Base-by-base conservation (phyloP, 192 early-diverging fungal genomes). In the Mortierella alpina region DNA sequence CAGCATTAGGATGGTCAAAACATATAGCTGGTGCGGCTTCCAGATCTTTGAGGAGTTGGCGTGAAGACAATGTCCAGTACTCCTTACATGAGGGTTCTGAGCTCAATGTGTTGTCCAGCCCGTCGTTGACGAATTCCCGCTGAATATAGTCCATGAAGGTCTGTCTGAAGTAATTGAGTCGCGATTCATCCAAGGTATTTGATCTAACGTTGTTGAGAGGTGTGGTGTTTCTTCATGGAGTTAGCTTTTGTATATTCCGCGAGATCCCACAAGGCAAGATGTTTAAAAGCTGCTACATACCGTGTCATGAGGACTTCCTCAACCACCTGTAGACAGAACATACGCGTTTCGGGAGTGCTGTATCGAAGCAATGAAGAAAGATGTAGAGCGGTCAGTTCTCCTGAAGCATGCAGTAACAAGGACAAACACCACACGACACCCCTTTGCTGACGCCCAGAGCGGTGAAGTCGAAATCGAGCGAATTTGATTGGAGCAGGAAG, bases 311-410 rank as follows among this genome's bases (percentile, higher is more conserved):
- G 70, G 15, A 88, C 84, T 31, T 91, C 89, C 72, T 97, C 96
- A 22, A 98, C 63, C 2, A 92, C 89, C 75, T 97, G 94, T 22
- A 97, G 86, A 58, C 91, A 90, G 86, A 95, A 95, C 69, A 96
- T 87, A 5, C 95, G 91, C n/a, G 91, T 89, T 69, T 93, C 88
- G n/a, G 93, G 87, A 10, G 88, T 72, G 52, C 94, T 94, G 72
- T 55, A 52, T 44, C 5, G 13, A 23, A 11, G 42, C 4, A 66
- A 64, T 17, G 45, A 23, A 66, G 15, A 72, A 49, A 15, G 23
- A 40, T n/a, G n/a, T n/a, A 22, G 0, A 9, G 54, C 50, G 50
- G 52, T 72, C 18, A 7, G 1, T 67, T 11, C 23, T 40, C 17
- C 2, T 44, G 8, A 72, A n/a, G 15, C 20, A 53, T 57, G 31